phyloP scores from a whole-genome alignment of 2,329 filamentous ascomycete species.

The Colletotrichum eremochloae region DNA sequence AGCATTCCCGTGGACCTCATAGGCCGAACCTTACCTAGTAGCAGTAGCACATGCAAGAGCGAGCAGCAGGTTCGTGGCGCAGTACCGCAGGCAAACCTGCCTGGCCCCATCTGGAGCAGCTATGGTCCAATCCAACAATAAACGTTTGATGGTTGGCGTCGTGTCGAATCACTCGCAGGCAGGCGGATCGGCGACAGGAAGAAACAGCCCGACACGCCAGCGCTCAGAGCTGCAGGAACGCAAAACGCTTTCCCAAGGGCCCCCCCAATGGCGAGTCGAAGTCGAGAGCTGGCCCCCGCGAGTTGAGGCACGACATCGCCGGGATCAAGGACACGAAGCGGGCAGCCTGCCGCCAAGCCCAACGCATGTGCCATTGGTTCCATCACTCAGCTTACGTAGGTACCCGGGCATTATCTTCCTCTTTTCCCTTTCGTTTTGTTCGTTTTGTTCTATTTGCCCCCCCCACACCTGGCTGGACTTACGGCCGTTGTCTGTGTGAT shows the following conservation, averaged over 20 bases:
- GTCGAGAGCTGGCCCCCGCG: conserved; percentile 8
- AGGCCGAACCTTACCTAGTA: neutral
- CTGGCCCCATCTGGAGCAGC: conserved; percentile 2
- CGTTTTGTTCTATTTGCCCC: neutral
- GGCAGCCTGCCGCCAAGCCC: conserved; percentile 1
- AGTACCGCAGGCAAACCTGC: neutral
- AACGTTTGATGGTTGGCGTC: neutral
- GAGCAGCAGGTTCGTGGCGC: conserved; percentile 22
- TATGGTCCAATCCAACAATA: conserved; percentile 5
- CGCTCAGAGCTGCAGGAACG: conserved; percentile 6
- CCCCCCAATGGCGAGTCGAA: conserved; percentile 4
- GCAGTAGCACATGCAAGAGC: neutral
- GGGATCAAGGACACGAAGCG: neutral
- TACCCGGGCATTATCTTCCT: neutral
- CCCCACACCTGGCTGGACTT: neutral
- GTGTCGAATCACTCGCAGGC: neutral
- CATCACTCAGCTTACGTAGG: neutral
- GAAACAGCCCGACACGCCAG: neutral
- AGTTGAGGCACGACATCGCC: neutral
- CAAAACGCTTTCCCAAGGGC: neutral
- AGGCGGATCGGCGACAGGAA: conserved; percentile 2
- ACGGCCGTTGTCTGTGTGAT: too few species aligned
- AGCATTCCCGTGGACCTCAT: conserved; percentile 2
- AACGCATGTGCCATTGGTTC: neutral
- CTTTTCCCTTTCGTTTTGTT: neutral